These are phyloP conservation scores for Boletellus dicymbophilus DNA, from an alignment of 1,284 basidiomycete species.

Conservation along the genomic window DNA sequence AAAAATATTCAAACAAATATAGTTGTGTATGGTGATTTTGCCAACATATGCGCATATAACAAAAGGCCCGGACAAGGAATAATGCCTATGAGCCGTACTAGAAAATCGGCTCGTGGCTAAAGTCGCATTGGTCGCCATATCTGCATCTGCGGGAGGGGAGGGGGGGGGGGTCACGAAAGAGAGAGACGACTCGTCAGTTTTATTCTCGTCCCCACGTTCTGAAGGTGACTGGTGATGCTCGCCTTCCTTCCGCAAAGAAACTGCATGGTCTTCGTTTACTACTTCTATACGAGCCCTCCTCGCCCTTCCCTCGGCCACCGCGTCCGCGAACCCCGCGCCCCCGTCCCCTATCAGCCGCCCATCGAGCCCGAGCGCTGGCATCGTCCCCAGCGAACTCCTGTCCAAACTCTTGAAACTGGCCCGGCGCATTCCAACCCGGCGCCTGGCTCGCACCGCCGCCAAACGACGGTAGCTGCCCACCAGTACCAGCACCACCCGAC, in stretches of 20 bases:
- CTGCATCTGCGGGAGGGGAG: conserved; percentile 82
- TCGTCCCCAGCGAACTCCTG: conserved; percentile 37
- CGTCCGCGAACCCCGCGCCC: conserved; percentile 34
- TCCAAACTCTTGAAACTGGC: conserved; percentile 37
- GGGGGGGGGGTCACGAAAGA: conserved; percentile 37
- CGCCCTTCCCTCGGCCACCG: conserved; percentile 50
- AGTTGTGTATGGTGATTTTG: no score
- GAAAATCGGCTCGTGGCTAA: conserved; percentile 59
- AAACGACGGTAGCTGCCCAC: conserved; percentile 27
- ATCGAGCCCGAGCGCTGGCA: conserved; percentile 40
- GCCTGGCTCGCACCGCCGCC: conserved; percentile 23
- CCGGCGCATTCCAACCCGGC: conserved; percentile 28
- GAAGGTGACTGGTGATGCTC: conserved; percentile 58
- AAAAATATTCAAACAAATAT: not conserved
- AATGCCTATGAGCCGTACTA: conserved; percentile 10
- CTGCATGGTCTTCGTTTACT: conserved; percentile 84
- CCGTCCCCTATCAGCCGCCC: conserved; percentile 41
- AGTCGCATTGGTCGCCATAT: conserved; percentile 84
- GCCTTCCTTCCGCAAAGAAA: conserved; percentile 88
- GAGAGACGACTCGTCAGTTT: conserved; percentile 48
- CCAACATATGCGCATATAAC: conserved; percentile 16
- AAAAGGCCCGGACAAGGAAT: conserved; percentile 2
- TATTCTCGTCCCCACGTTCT: conserved; percentile 36
- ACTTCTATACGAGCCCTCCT: conserved; percentile 60
- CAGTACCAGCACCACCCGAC: conserved; percentile 18